Evolutionary conservation across 306 rosid species (phyloP).

Genomic region (Lagenaria siceraria): DNA sequence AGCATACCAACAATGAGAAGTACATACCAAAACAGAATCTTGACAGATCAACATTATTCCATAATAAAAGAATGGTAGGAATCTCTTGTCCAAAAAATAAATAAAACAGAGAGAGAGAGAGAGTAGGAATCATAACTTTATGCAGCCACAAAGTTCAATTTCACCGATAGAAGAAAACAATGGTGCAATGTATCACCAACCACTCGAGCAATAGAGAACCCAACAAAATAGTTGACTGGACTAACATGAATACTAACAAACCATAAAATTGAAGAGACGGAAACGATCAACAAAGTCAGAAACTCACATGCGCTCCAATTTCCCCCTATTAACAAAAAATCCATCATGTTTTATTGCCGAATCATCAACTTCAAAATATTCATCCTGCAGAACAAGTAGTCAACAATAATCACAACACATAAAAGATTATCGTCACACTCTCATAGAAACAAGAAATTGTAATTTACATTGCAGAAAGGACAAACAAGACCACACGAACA

Average conservation of each 20-base stretch:
- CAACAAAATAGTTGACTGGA: not conserved
- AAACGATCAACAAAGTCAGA: not conserved
- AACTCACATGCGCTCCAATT: constrained; percentile 83
- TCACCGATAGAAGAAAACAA: not conserved
- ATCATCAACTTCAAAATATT: constrained; percentile 90
- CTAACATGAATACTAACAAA: not conserved
- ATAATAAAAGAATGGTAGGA: not conserved
- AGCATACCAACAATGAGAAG: not conserved
- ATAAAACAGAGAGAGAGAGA: too few species aligned
- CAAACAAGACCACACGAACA: constrained; percentile 12
- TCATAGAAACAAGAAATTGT: not conserved
- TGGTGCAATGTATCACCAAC: too few species aligned
- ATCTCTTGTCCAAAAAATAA: too few species aligned
- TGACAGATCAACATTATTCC: not conserved
- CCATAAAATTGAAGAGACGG: not conserved
- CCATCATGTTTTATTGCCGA: constrained; percentile 89
- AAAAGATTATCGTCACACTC: constrained; percentile 1
- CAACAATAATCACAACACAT: constrained; percentile 3
- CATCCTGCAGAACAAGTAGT: constrained; percentile 61
- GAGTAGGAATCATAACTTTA: not conserved
- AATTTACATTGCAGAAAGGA: constrained; percentile 11
- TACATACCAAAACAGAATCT: not conserved
- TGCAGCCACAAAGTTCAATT: not conserved
- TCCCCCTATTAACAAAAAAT: constrained; percentile 89
- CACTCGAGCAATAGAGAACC: not conserved